Evolutionary conservation across 257 asterid genomes (phyloP).

Genomic region (Cynanchum wilfordii): DNA sequence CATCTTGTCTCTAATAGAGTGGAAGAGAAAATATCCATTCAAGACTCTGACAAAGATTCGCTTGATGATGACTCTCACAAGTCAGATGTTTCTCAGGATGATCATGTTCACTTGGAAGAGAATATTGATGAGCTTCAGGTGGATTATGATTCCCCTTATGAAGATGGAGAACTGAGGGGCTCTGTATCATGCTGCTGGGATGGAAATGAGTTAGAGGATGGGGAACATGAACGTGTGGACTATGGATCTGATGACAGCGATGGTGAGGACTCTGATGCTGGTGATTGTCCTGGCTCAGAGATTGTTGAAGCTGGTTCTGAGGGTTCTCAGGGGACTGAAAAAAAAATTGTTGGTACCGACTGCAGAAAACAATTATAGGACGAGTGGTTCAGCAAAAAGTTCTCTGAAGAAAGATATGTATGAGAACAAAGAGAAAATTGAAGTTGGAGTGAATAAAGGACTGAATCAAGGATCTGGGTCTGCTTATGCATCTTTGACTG

Average conservation of each 20-base stretch:
- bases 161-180: conserved; percentile 86
- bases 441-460: conserved; percentile 33
- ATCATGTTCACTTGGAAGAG: conserved; percentile 24
- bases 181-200: conserved; percentile 53
- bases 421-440: conserved; percentile 30
- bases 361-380: conserved; percentile 24
- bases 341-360: conserved; percentile 22
- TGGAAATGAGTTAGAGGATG: conserved; percentile 45
- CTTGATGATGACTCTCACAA: conserved; percentile 28
- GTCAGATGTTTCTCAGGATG: conserved; percentile 37
- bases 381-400: conserved; percentile 23
- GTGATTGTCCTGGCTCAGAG: conserved; percentile 28
- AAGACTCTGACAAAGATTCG: conserved; percentile 33
- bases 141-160: conserved; percentile 83
- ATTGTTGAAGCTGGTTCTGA: conserved; percentile 36
- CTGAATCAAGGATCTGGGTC: conserved; percentile 56
- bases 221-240: conserved; percentile 55
- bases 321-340: conserved; percentile 41
- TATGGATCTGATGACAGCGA: conserved; percentile 78
- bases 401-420: conserved; percentile 27
- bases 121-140: conserved; percentile 28
- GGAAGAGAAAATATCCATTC: conserved; percentile 16
- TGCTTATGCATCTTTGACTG: conserved; percentile 38
- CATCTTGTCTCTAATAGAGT: conserved; percentile 17
- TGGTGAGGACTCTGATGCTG: conserved; percentile 50